Percentiles rank a stretch among this genome's conserved stretches.
Evolutionary conservation across 192 early-diverging fungal species (phyloP).

Genomic region (Podila epicladia): DNA sequence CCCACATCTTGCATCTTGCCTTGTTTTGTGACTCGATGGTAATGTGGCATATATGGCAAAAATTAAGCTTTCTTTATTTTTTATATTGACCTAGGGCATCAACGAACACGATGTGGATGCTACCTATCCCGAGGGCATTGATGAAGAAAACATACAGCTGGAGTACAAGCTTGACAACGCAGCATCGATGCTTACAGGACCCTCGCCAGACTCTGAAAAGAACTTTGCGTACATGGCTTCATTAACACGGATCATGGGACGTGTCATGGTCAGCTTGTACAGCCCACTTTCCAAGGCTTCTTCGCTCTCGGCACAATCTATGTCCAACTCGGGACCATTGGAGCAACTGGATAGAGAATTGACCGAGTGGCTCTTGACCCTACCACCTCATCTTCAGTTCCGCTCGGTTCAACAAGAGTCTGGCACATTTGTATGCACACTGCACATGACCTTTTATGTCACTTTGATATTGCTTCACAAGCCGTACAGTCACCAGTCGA

Average conservation of each 20-base stretch:
- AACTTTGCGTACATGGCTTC: slow-evolving; percentile 53
- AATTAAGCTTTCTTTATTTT: neutral
- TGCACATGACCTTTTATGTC: slow-evolving; percentile 65
- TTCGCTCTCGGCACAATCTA: slow-evolving; percentile 18
- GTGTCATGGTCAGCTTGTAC: slow-evolving; percentile 51
- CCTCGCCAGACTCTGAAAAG: slow-evolving; percentile 36
- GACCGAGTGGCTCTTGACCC: slow-evolving; percentile 55
- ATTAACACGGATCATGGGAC: slow-evolving; percentile 43
- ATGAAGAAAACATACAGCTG: slow-evolving; percentile 45
- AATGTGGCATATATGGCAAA: neutral
- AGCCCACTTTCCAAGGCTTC: slow-evolving; percentile 42
- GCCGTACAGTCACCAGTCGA: slow-evolving; percentile 54
- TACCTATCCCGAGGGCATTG: slow-evolving; percentile 58
- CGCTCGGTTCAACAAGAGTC: slow-evolving; percentile 51
- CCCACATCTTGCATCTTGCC: neutral
- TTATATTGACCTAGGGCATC: slow-evolving; percentile 46
- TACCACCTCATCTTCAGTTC: slow-evolving; percentile 64
- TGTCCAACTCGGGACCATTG: slow-evolving; percentile 53
- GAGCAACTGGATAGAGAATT: slow-evolving; percentile 57
- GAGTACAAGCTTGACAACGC: slow-evolving; percentile 36
- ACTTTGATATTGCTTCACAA: slow-evolving; percentile 64
- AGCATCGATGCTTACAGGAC: slow-evolving; percentile 15
- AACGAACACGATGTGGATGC: slow-evolving; percentile 67
- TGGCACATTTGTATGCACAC: slow-evolving; percentile 42
- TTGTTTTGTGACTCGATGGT: neutral